Evolutionary conservation across 2,329 filamentous ascomycete species (phyloP), one percentile per base, ranked within the genome.

Genomic region (Sarocladium strictum): DNA sequence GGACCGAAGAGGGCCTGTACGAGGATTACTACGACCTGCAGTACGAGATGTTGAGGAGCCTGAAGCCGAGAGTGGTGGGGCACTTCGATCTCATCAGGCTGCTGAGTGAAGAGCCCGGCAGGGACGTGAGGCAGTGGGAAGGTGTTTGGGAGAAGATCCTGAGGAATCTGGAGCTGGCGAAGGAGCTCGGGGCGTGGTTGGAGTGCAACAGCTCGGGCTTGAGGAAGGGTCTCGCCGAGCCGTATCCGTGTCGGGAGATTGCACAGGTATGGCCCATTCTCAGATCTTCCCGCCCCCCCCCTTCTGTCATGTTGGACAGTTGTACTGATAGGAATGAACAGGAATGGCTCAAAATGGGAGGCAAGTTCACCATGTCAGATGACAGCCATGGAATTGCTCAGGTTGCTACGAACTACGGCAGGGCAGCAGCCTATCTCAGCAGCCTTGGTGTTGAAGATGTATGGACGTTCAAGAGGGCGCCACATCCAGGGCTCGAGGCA

Each of bases 41-140:
- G 73, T 79, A 80, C 57, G 83, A 84, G 19, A 96, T 99, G 92
- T 76, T 99, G 47, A 69, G 72, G 54, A 76, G 80, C 7, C 70
- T 96, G 59, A 74, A 75, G 61, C 94, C 94, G 29, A 81, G 82
- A 7, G 79, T 99, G 12, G 86, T 99, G 3, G 94, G 92, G 0
- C 94, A 99, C 72, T 96, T 99, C 67, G 94, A 99, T 71, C 81
- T 99, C 19, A 87, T 97, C 54, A 78, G 93, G 12, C 73, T 99
- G 59, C 78, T 94, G 67, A 91, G 88, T 62, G 79, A 83, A 55
- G 77, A 87, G 19, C 86, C 87, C 0, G 80, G 80, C 50, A 69
- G 79, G 37, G 83, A 85, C 59, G 75, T 90, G 56, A 73, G 73
- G 37, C 17, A 26, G 21, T 84, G 83, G 76, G 64, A 69, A 9